Evolutionary conservation across 257 asterid species (phyloP), one percentile per base, ranked within the genome.

Genomic region (Asclepias syriaca): DNA sequence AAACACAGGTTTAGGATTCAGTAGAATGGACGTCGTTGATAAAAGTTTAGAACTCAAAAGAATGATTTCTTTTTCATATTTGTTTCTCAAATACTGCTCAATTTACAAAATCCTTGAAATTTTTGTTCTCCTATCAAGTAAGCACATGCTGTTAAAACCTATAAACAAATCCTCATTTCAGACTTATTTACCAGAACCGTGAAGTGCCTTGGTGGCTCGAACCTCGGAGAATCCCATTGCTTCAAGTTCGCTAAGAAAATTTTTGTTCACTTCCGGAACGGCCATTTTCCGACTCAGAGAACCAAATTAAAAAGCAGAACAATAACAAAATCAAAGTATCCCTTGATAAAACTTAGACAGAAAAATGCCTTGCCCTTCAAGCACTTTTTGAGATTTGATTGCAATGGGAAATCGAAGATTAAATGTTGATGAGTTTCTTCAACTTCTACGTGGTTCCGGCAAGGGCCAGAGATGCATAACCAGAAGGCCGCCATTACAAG

Each of bases 161-260:
- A 34, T 0, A 16, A 21, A 7, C 39, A 58, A 11, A 11, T 58
- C 32, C 32, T 15, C 29, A 6, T 32, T 27, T 10, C 63, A 4
- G 3, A 22, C n/a, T 59, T 11, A 16, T 57, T 61, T 86, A 89
- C 97, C 97, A 39, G 96, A 79, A 66, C 56, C 56, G 21, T 72
- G 74, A 77, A 92, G 87, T 39, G 95, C 96, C 79, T 72, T 84
- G 18, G 72, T 68, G 43, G 95, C 91, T 71, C 51, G 80, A 77
- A 80, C 79, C 83, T 81, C 79, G 4, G 90, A 43, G 74, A 92
- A 92, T 77, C 97, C 95, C 95, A 89, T 84, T 13, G 77, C 86
- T 77, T 80, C 87, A 58, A 89, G 96, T 67, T 89, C 87, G 60
- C 84, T 71, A 29, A 92, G 84, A 79, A 89, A 83, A 74, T 75